phyloP scores from a whole-genome alignment of 1,284 basidiomycete genomes.

The Neonothopanus nambi region DNA sequence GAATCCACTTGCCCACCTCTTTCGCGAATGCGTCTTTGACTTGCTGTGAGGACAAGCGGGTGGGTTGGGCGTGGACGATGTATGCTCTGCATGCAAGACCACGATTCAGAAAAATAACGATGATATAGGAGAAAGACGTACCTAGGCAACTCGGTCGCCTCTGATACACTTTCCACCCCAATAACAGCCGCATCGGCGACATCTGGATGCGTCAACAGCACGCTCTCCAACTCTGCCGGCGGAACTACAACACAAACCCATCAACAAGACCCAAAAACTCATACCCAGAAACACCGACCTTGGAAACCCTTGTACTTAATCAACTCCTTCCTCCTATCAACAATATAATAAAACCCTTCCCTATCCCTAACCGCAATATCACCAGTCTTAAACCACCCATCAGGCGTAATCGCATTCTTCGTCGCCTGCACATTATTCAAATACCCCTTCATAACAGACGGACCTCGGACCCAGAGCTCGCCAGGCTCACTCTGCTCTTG shows the following conservation, averaged over 20 bases:
- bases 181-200: slow-evolving; percentile 76
- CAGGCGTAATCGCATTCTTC: slow-evolving; percentile 60
- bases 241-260: slow-evolving; percentile 56
- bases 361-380: slow-evolving; percentile 66
- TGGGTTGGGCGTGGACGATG: slow-evolving; percentile 54
- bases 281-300: slow-evolving; percentile 34
- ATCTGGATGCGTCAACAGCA: slow-evolving; percentile 72
- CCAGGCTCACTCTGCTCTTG: slow-evolving; percentile 33
- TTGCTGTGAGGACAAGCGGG: slow-evolving; percentile 33
- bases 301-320: slow-evolving; percentile 84
- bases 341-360: slow-evolving; percentile 67
- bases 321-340: slow-evolving; percentile 77
- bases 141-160: slow-evolving; percentile 81
- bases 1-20: slow-evolving; percentile 64
- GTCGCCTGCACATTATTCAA: slow-evolving; percentile 71
- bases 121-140: slow-evolving; percentile 21
- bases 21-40: slow-evolving; percentile 44
- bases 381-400: slow-evolving; percentile 85
- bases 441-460: slow-evolving; percentile 48
- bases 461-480: slow-evolving; percentile 33
- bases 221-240: slow-evolving; percentile 79
- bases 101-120: neutral
- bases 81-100: slow-evolving; percentile 55
- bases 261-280: slow-evolving; percentile 21
- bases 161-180: slow-evolving; percentile 57